Evolutionary conservation across 129 eudicot species (phyloP).

Genomic region (Escallonia rubra): DNA sequence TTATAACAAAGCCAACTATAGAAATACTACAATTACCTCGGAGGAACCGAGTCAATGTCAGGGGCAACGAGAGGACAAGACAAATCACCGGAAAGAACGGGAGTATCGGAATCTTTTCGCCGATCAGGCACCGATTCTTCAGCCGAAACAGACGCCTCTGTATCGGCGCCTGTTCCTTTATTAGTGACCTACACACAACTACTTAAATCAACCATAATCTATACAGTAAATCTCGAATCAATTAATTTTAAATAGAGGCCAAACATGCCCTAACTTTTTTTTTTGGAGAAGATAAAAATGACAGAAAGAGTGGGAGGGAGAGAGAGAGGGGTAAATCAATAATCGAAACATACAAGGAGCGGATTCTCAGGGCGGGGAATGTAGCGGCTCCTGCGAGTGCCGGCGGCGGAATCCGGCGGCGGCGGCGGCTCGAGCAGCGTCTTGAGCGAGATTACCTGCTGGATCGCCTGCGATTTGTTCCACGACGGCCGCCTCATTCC

Average conservation of each 20-base stretch:
- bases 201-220: constrained; percentile 5
- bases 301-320: neutral
- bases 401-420: constrained; percentile 45
- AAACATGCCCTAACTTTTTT: constrained; percentile 1
- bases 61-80: constrained; percentile 13
- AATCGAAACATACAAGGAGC: constrained; percentile 34
- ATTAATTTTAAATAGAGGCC: constrained; percentile 15
- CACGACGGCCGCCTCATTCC: constrained; percentile 99
- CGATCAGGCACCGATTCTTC: constrained; percentile 42
- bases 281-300: neutral
- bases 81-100: constrained; percentile 37
- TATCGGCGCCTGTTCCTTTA: constrained; percentile 41
- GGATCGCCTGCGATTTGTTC: constrained; percentile 99
- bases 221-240: constrained; percentile 1
- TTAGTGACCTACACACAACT: constrained; percentile 38
- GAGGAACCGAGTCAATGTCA: constrained; percentile 33
- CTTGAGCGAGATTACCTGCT: constrained; percentile 92
- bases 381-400: constrained; percentile 30
- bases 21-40: constrained; percentile 29
- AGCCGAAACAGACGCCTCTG: constrained; percentile 50
- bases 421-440: constrained; percentile 75
- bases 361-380: constrained; percentile 37
- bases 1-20: neutral
- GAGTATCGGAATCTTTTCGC: constrained; percentile 32
- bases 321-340: neutral